Percentiles rank a stretch among this genome's conserved stretches.
These are phyloP conservation scores for Triadica sebifera DNA, from an alignment of 345 rosid genomes.

Conservation along the genomic window DNA sequence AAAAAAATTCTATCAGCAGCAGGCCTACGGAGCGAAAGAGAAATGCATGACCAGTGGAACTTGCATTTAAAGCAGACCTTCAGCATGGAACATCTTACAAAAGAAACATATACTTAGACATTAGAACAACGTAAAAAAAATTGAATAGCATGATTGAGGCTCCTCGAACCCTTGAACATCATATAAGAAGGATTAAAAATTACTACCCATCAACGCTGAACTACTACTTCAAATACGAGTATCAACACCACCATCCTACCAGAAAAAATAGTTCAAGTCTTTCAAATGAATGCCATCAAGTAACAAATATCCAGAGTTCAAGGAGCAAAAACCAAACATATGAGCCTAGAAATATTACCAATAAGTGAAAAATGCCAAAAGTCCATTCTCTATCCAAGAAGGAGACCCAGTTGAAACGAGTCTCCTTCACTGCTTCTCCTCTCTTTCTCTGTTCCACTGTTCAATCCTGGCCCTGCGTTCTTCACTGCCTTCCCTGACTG, in stretches of 20 bases:
- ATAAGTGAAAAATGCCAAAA: slow-evolving; percentile 15
- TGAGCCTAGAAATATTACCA: slow-evolving; percentile 29
- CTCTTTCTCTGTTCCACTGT: slow-evolving; percentile 87
- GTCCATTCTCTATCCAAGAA: background rate
- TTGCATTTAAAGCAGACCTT: no score
- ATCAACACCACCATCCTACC: background rate
- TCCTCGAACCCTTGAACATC: no score
- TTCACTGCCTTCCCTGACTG: slow-evolving; percentile 78
- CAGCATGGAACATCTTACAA: no score
- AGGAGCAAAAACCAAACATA: slow-evolving; percentile 4
- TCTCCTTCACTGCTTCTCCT: slow-evolving; percentile 35
- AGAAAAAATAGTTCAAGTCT: slow-evolving; percentile 4
- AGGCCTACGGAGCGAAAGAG: no score
- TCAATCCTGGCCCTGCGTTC: slow-evolving; percentile 85
- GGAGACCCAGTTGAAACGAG: background rate
- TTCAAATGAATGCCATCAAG: background rate
- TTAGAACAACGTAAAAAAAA: background rate
- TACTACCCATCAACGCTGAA: slow-evolving; percentile 12
- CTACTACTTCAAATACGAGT: slow-evolving; percentile 1
- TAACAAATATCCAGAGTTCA: background rate
- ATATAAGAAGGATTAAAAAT: background rate
- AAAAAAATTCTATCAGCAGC: no score
- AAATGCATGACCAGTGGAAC: no score
- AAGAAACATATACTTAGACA: no score
- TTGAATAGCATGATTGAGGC: background rate